Percentiles rank a stretch among this genome's conserved stretches.
phyloP scores from a whole-genome alignment of 2,329 filamentous ascomycete genomes.

The Talaromyces sp. region DNA sequence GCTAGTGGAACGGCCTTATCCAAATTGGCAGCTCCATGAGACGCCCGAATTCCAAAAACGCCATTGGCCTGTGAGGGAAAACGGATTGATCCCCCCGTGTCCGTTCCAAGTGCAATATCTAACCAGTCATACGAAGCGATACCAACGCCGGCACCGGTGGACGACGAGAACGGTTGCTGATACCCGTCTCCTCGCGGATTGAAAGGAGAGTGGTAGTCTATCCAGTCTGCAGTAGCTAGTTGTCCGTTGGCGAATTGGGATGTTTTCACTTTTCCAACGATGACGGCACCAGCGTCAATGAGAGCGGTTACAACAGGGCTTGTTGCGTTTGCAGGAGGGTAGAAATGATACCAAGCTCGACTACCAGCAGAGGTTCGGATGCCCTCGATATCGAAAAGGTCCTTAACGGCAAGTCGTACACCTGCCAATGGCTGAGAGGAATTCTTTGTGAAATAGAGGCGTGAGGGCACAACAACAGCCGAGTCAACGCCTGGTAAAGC shows the following conservation, averaged over 20 bases:
- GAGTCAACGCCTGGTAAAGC: conserved; percentile 16
- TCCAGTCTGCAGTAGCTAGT: conserved; percentile 23
- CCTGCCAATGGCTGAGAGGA: conserved; percentile 57
- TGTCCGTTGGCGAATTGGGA: conserved; percentile 19
- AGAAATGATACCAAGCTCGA: conserved; percentile 56
- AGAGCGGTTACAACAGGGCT: conserved; percentile 54
- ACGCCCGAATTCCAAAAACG: conserved; percentile 52
- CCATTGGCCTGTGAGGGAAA: conserved; percentile 50
- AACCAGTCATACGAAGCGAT: conserved; percentile 46
- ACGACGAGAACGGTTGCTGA: conserved; percentile 38
- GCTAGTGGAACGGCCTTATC: conserved; percentile 50
- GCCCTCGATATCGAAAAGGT: conserved; percentile 59
- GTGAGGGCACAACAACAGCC: background rate
- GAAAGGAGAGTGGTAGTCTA: conserved; percentile 40
- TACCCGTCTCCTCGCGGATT: conserved; percentile 50
- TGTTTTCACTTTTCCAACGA: conserved; percentile 34
- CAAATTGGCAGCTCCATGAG: conserved; percentile 46
- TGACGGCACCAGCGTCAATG: conserved; percentile 57
- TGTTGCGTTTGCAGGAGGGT: conserved; percentile 46
- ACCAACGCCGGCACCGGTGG: conserved; percentile 40
- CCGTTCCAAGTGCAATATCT: conserved; percentile 29
- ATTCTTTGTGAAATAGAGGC: conserved; percentile 27
- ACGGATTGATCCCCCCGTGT: conserved; percentile 35
- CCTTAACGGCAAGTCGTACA: conserved; percentile 61
- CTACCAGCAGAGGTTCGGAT: conserved; percentile 57